phyloP scores from a whole-genome alignment of 2,329 filamentous ascomycete species.

The Fusarium sp. region DNA sequence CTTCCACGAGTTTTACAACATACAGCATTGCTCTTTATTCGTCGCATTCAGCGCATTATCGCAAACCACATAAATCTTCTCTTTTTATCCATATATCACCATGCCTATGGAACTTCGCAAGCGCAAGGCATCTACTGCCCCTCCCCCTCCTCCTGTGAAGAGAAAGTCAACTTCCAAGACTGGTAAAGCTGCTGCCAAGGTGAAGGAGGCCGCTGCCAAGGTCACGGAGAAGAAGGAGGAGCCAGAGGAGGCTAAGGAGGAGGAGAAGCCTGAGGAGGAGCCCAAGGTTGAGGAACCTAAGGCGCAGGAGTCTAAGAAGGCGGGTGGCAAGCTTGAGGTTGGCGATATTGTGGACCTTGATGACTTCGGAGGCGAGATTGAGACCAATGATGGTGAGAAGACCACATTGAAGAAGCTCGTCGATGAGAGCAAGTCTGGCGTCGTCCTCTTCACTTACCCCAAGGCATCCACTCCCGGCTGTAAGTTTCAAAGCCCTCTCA shows the following conservation, averaged over 20 bases:
- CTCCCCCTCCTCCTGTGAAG: slow-evolving; percentile 52
- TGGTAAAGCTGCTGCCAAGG: slow-evolving; percentile 34
- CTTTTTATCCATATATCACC: slow-evolving; percentile 19
- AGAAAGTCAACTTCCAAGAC: slow-evolving; percentile 51
- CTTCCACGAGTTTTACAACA: slow-evolving; percentile 5
- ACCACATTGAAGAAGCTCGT: slow-evolving; percentile 84
- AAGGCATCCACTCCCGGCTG: slow-evolving; percentile 95
- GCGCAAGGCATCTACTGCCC: slow-evolving; percentile 66
- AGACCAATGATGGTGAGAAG: slow-evolving; percentile 85
- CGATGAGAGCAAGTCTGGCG: slow-evolving; percentile 83
- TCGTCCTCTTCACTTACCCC: slow-evolving; percentile 95
- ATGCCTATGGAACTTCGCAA: slow-evolving; percentile 72
- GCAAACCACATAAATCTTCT: slow-evolving; percentile 11
- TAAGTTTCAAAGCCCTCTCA: slow-evolving; percentile 61
- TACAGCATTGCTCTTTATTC: slow-evolving; percentile 17
- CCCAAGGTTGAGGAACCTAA: slow-evolving; percentile 47
- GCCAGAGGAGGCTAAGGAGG: slow-evolving; percentile 52
- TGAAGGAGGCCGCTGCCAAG: slow-evolving; percentile 47
- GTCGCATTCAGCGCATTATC: slow-evolving; percentile 36
- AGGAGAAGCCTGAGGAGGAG: slow-evolving; percentile 38
- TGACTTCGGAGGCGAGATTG: slow-evolving; percentile 76
- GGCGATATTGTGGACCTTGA: slow-evolving; percentile 68
- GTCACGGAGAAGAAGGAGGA: slow-evolving; percentile 45
- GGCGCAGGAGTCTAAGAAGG: slow-evolving; percentile 48
- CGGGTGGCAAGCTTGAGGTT: slow-evolving; percentile 57